phyloP scores from a whole-genome alignment of 2,329 filamentous ascomycete species.

The Monilinia vaccinii-corymbosi region DNA sequence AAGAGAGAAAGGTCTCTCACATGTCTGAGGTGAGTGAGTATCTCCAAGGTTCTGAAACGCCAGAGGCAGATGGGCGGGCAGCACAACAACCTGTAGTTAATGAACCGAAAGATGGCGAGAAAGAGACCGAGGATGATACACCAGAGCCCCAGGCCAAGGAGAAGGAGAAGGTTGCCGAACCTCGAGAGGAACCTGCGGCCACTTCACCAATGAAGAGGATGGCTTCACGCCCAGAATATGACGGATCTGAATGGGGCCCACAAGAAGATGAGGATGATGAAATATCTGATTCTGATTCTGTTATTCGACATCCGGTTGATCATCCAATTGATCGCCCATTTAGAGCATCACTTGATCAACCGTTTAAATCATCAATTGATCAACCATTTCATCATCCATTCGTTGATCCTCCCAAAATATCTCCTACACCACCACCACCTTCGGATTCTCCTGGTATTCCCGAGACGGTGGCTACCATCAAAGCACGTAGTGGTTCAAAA shows the following conservation, averaged over 20 bases:
- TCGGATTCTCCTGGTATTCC: constrained; percentile 56
- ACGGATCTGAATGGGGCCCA: constrained; percentile 52
- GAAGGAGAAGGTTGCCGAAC: not conserved
- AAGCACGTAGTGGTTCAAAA: constrained; percentile 68
- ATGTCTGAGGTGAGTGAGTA: not conserved
- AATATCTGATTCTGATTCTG: constrained; percentile 71
- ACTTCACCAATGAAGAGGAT: constrained; percentile 24
- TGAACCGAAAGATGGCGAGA: not conserved
- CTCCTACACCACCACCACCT: constrained; percentile 19
- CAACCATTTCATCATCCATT: constrained; percentile 1
- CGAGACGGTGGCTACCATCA: constrained; percentile 79
- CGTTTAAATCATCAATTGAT: constrained; percentile 4
- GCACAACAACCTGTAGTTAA: not conserved
- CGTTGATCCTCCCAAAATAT: constrained; percentile 35
- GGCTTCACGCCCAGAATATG: constrained; percentile 52
- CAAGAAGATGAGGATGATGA: constrained; percentile 39
- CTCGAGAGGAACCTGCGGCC: constrained; percentile 15
- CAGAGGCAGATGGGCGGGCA: not conserved
- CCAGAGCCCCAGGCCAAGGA: not conserved
- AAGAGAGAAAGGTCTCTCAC: not conserved
- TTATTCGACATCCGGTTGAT: constrained; percentile 57
- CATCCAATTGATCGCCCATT: not conserved
- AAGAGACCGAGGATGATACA: not conserved
- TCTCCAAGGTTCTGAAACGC: constrained; percentile 2
- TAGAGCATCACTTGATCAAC: not conserved